Conservation (phyloP, 1,284 basidiomycete species). For the Tylopilus orsonianus region DNA sequence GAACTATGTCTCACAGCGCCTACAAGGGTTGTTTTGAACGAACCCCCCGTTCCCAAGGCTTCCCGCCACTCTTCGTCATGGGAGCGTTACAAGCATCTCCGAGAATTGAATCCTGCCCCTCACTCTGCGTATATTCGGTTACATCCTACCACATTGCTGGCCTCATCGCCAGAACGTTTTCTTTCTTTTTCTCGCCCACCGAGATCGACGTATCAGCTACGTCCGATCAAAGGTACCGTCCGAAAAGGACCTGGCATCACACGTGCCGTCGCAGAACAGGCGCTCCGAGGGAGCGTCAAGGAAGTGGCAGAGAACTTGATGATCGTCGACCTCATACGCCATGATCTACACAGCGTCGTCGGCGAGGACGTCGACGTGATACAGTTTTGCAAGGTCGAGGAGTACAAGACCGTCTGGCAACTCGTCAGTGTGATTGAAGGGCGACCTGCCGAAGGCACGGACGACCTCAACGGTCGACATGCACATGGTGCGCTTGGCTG, state of each 20-base stretch:
- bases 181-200: conserved; percentile 79
- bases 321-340: conserved; percentile 97
- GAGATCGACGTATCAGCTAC: conserved; percentile 71
- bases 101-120: conserved; percentile 85
- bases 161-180: conserved; percentile 93
- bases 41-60: conserved; percentile 27
- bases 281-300: conserved; percentile 77
- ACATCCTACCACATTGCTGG: conserved; percentile 63
- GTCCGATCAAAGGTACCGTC: conserved; percentile 94
- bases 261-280: conserved; percentile 60
- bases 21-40: conserved; percentile 49
- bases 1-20: conserved; percentile 92
- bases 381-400: conserved; percentile 87
- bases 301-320: conserved; percentile 98
- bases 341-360: conserved; percentile 83
- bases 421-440: conserved; percentile 94
- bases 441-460: conserved; percentile 33
- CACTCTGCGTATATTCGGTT: conserved; percentile 84
- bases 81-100: conserved; percentile 72
- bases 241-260: conserved; percentile 64
- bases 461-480: conserved; percentile 27
- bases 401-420: conserved; percentile 95
- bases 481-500: conserved; percentile 60
- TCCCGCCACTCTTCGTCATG: conserved; percentile 54
- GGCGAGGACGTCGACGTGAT: conserved; percentile 78